Evolutionary conservation across 768 basidiomycete species (phyloP).

Genomic region (Hygrocybe punicea): DNA sequence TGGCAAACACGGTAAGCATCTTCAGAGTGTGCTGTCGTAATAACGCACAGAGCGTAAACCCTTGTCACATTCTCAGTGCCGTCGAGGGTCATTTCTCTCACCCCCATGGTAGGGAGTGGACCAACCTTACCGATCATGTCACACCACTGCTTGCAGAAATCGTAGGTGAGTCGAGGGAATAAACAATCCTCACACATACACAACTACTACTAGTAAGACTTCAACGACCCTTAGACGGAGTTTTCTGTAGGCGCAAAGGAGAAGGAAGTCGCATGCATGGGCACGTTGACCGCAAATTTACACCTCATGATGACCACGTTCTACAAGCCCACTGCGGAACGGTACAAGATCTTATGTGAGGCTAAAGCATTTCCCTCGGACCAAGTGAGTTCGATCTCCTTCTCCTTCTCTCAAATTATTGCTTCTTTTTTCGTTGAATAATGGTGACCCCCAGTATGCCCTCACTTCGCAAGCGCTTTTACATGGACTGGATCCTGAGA

Average conservation of each 20-base stretch:
- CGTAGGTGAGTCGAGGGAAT: constrained; percentile 56
- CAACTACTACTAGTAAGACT: background rate
- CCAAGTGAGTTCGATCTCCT: constrained; percentile 54
- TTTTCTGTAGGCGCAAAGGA: constrained; percentile 67
- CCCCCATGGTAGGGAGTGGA: constrained; percentile 82
- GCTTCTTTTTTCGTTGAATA: constrained; percentile 4
- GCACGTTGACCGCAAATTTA: constrained; percentile 90
- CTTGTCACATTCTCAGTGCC: constrained; percentile 46
- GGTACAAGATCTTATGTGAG: constrained; percentile 95
- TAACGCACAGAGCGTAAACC: background rate
- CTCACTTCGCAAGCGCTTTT: constrained; percentile 86
- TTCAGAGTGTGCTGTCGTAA: constrained; percentile 1
- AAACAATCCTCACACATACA: background rate
- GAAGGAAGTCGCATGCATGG: constrained; percentile 93
- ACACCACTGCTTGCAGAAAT: constrained; percentile 74
- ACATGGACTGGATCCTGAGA: constrained; percentile 72
- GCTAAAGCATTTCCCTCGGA: constrained; percentile 94
- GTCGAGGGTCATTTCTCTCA: constrained; percentile 90
- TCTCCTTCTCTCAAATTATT: constrained; percentile 15
- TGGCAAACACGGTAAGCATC: constrained; percentile 69
- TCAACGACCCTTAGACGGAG: background rate
- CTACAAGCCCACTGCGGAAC: constrained; percentile 79
- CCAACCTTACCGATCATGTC: constrained; percentile 67
- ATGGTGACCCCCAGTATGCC: constrained; percentile 65
- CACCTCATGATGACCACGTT: constrained; percentile 94